Conservation (phyloP, 805 yeast species). For the Starmera dryadoides region DNA sequence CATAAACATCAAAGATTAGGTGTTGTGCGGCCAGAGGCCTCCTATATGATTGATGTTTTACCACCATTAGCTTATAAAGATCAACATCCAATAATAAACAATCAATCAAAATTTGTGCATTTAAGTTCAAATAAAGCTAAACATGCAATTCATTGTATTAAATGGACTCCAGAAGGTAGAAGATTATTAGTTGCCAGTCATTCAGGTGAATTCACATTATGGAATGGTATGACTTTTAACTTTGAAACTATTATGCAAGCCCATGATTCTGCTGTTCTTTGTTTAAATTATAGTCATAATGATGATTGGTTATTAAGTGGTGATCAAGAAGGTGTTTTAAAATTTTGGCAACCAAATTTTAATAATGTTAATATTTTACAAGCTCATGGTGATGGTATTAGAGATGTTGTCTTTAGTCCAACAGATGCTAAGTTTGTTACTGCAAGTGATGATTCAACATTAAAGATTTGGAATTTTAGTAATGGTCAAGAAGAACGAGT, state of each 20-base stretch:
- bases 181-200: slow-evolving; percentile 83
- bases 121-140: slow-evolving; percentile 84
- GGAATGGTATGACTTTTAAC: slow-evolving; percentile 94
- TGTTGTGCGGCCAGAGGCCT: slow-evolving; percentile 58
- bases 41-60: slow-evolving; percentile 53
- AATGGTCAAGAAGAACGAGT: slow-evolving; percentile 77
- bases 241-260: slow-evolving; percentile 99
- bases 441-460: slow-evolving; percentile 83
- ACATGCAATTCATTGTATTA: slow-evolving; percentile 84
- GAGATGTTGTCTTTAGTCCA: slow-evolving; percentile 86
- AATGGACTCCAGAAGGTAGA: slow-evolving; percentile 96
- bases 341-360: slow-evolving; percentile 97
- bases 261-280: slow-evolving; percentile 83
- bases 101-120: slow-evolving; percentile 80
- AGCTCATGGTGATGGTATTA: slow-evolving; percentile 74
- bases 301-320: slow-evolving; percentile 95
- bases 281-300: slow-evolving; percentile 75
- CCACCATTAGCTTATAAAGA: slow-evolving; percentile 55
- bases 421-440: slow-evolving; percentile 89
- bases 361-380: slow-evolving; percentile 83
- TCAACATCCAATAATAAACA: slow-evolving; percentile 47
- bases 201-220: slow-evolving; percentile 91
- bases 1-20: slow-evolving; percentile 38
- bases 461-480: slow-evolving; percentile 93
- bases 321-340: slow-evolving; percentile 85